phyloP scores from a whole-genome alignment of 225 moss, liverwort and hornwort genomes.

The Polytrichum formosum region DNA sequence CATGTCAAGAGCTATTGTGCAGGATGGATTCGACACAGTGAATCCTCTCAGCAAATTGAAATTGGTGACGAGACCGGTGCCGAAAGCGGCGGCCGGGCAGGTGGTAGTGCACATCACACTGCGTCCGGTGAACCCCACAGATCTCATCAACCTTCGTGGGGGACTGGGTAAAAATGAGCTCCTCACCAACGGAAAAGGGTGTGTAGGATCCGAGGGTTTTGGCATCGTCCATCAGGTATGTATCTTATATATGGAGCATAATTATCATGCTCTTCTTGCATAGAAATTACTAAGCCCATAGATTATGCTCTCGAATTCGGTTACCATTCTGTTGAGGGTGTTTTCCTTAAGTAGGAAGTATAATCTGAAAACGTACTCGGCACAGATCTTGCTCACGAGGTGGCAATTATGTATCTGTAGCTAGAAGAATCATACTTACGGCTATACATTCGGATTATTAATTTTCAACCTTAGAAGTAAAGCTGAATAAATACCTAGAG shows the following conservation, averaged over 20 bases:
- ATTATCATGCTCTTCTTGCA: background rate
- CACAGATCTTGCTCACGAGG: no score
- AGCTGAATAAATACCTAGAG: no score
- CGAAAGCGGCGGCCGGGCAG: background rate
- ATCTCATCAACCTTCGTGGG: background rate
- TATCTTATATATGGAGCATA: no score
- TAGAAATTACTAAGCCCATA: no score
- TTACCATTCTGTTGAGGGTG: no score
- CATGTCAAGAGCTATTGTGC: slow-evolving; percentile 12
- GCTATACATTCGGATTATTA: background rate
- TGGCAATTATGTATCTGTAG: background rate
- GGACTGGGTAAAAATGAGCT: background rate
- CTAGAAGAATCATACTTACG: background rate
- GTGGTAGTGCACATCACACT: slow-evolving; percentile 4
- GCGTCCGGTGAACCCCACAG: slow-evolving; percentile 13
- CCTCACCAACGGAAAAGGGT: background rate
- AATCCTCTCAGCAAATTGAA: slow-evolving; percentile 7
- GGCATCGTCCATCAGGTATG: slow-evolving; percentile 28
- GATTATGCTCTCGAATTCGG: no score
- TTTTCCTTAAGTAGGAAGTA: no score
- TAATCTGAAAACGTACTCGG: no score
- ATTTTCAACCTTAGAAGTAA: no score
- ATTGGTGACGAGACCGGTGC: slow-evolving; percentile 4
- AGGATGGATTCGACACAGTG: slow-evolving; percentile 6
- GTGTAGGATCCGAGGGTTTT: slow-evolving; percentile 30